Evolutionary conservation across 2,329 filamentous ascomycete genomes (phyloP), one percentile per base, ranked within the genome.

Genomic region (Teratosphaeria nubilosa): DNA sequence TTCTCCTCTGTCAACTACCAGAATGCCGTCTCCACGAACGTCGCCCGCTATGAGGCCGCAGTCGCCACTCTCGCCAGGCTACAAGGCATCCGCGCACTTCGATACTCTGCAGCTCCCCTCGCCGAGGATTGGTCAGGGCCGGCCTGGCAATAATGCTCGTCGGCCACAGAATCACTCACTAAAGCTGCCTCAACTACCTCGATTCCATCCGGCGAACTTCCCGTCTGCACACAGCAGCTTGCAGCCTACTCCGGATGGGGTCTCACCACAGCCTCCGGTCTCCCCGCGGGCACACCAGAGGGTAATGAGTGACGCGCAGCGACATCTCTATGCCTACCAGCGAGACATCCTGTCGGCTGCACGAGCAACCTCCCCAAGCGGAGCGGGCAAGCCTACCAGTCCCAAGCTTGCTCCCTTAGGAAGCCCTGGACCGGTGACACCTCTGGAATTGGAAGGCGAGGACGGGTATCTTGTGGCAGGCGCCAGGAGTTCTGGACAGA

Each of bases 151-250:
- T 56, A 62, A 68, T 54, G 70, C 72, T 53, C 70, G 71, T 14
- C 71, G 71, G 51, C 68, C 69, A 50, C 69, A 69, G 54, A 70
- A 69, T 31, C 65, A 70, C 54, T 70, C 73, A 27, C 68, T 80
- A 37, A 75, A 75, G 57, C 68, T 80, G 14, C 76, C 77, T n/a
- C 75, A 74, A 1, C 70, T 81, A 48, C 78, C 78, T 51, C 74
- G 77, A 59, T 80, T 79, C 70, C 78, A 81, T 60, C 78, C 78
- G 6, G 77, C 78, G 61, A 80, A 80, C 68, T 80, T 76, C 64
- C 73, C 76, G 10, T 70, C 68, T 3, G 58, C 63, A 20, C 65
- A 70, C 55, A 70, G 65, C 54, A 75, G 73, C 37, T 64, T 71
- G 53, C 67, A 68, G 52, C 72, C 72, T 14, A 77, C 74, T 55